Percentiles rank a stretch among this genome's conserved stretches.
Conservation (phyloP, 805 yeast genomes). For the Candida orba region DNA sequence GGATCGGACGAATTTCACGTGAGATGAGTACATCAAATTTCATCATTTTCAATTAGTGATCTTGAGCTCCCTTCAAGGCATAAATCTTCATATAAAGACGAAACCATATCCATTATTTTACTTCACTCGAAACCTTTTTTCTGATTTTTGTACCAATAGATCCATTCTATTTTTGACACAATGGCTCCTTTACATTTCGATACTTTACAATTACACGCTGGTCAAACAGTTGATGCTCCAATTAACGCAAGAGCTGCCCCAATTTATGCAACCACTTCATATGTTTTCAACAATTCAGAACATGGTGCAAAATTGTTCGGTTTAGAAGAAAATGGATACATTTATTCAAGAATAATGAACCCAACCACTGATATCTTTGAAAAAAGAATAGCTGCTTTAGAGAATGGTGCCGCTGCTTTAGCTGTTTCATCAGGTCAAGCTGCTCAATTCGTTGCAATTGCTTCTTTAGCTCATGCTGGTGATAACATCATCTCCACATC, state of each 20-base stretch:
- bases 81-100: no score
- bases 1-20: slow-evolving; percentile 4
- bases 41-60: not conserved
- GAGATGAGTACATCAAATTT: not conserved
- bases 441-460: slow-evolving; percentile 81
- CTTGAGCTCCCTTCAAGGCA: not conserved
- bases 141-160: not conserved
- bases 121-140: not conserved
- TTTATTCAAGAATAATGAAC: slow-evolving; percentile 85
- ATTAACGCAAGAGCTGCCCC: slow-evolving; percentile 79
- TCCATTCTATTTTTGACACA: not conserved
- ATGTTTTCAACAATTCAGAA: slow-evolving; percentile 77
- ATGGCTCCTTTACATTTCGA: slow-evolving; percentile 59
- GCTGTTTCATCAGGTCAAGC: slow-evolving; percentile 96
- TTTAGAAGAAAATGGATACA: slow-evolving; percentile 73
- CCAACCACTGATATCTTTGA: slow-evolving; percentile 92
- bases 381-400: slow-evolving; percentile 83
- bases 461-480: slow-evolving; percentile 79
- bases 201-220: slow-evolving; percentile 92
- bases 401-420: slow-evolving; percentile 85
- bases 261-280: slow-evolving; percentile 87
- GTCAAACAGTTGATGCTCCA: slow-evolving; percentile 64
- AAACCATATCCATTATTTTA: not conserved
- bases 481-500: slow-evolving; percentile 87
- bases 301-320: slow-evolving; percentile 92